phyloP scores from a whole-genome alignment of 768 basidiomycete species.

The Tulasnella sp. region DNA sequence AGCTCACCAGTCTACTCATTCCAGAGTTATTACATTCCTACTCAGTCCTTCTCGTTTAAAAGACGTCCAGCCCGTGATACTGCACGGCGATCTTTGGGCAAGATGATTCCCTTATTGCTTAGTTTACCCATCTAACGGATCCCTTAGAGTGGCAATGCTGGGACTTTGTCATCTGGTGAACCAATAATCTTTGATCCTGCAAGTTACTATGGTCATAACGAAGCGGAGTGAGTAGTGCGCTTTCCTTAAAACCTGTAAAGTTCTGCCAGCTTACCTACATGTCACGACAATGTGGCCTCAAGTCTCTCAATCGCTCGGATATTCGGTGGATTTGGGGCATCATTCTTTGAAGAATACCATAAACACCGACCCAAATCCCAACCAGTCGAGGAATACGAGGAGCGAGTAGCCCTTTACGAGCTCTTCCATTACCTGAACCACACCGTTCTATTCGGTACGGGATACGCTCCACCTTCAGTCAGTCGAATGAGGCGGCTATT shows the following conservation, averaged over 20 bases:
- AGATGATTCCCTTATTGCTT: constrained; percentile 15
- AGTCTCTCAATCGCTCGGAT: constrained; percentile 70
- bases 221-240: constrained; percentile 54
- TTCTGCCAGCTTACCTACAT: not conserved
- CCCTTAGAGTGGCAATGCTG: constrained; percentile 59
- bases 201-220: constrained; percentile 65
- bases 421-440: constrained; percentile 78
- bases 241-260: not conserved
- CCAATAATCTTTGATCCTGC: constrained; percentile 71
- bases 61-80: constrained; percentile 47
- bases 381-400: constrained; percentile 51
- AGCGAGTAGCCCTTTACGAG: constrained; percentile 59
- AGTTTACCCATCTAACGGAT: not conserved
- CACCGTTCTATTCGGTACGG: constrained; percentile 63
- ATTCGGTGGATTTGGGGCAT: constrained; percentile 59
- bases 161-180: constrained; percentile 43
- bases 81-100: constrained; percentile 79
- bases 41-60: constrained; percentile 37
- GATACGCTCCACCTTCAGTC: constrained; percentile 1
- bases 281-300: not conserved
- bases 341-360: constrained; percentile 59
- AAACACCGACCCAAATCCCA: constrained; percentile 48
- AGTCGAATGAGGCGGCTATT: constrained; percentile 14
- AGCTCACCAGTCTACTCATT: not conserved
- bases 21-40: constrained; percentile 62